Evolutionary conservation across 352 stramenopile genomes (phyloP).

Genomic region (Phytophthora multivora): DNA sequence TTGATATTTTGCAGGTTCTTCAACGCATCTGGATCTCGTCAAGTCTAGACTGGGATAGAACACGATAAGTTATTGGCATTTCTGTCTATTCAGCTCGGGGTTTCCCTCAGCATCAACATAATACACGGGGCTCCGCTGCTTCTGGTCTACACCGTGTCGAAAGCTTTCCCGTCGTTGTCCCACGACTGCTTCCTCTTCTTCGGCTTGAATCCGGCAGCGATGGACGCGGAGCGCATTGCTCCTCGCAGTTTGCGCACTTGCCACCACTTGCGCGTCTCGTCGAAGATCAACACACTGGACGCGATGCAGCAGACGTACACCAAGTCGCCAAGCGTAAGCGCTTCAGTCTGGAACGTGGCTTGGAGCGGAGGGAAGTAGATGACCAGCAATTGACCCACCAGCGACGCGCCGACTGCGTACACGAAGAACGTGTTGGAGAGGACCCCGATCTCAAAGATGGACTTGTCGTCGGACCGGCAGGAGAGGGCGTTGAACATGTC

Average conservation of each 20-base stretch:
- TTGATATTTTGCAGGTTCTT: conserved; percentile 33
- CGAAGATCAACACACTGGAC: conserved; percentile 93
- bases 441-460: conserved; percentile 92
- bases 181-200: conserved; percentile 78
- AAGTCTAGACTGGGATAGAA: conserved; percentile 10
- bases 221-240: conserved; percentile 38
- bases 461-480: conserved; percentile 95
- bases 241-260: conserved; percentile 46
- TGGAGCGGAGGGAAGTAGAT: conserved; percentile 97
- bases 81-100: conserved; percentile 35
- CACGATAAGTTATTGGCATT: conserved; percentile 30
- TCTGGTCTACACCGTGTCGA: conserved; percentile 62
- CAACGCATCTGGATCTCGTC: conserved; percentile 14
- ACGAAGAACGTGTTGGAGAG: conserved; percentile 95
- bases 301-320: conserved; percentile 92
- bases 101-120: conserved; percentile 20
- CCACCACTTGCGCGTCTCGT: conserved; percentile 94
- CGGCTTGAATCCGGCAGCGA: conserved; percentile 40
- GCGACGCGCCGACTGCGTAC: conserved; percentile 91
- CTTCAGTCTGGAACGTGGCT: conserved; percentile 96
- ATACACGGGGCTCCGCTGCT: conserved; percentile 18
- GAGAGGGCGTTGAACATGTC: conserved; percentile 98
- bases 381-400: conserved; percentile 95
- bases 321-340: conserved; percentile 92
- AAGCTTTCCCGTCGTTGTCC: conserved; percentile 59